Evolutionary conservation across 2,329 filamentous ascomycete species (phyloP), one percentile per base, ranked within the genome.

Genomic region (Pseudogymnoascus verrucosus): DNA sequence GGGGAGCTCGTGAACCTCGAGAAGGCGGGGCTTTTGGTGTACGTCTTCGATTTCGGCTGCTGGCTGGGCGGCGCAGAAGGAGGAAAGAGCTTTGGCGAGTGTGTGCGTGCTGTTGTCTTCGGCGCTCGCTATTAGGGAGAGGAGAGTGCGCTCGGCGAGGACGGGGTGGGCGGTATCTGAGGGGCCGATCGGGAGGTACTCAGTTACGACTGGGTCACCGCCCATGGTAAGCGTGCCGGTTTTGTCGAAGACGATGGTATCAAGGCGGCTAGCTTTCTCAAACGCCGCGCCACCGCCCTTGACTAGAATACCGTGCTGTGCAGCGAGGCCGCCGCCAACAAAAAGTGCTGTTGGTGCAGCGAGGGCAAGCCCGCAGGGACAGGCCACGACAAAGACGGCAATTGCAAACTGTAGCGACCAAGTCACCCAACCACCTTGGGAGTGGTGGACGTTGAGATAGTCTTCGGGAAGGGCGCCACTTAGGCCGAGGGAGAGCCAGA

Each of bases 371-470:
- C 83, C 83, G 68, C 83, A 86, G n/a, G 83, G 83, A 68, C 83
- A 86, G 0, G 83, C 83, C 54, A 85, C 79, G 28, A 86, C 81
- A 64, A 86, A 84, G 19, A 85, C 82, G 6, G 83, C 81, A 62
- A 86, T 86, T 1, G 83, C 89, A 79, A 93, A 95, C 67, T 90
- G 87, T 51, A 95, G 80, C 2, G 89, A 88, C 79, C 90, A 93
- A 1, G 87, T 82, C 0, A 84, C 81, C 84, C 87, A 89, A 8
- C 86, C 84, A n/a, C 86, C 86, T 10, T 57, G 51, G 10, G 51
- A 57, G 1, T 78, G 76, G 14, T 80, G 77, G 16, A 71, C 70
- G 12, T 83, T 80, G 11, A 85, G 76, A 69, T 84, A 90, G 40
- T 81, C 74, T 0, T 71, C 72, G 0, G 86, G 82, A n/a, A 90